These are phyloP conservation scores for bread wheat (Triticum aestivum) DNA, from an alignment of 176 grass and related monocot species.

Conservation along the genomic window IWGSC_CS_RefSeq_v2.1 NC_057808.1:370885313-370885812, in stretches of 20 bases:
- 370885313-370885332: not conserved
- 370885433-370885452: not conserved
- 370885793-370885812: too few species aligned
- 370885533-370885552: not conserved
- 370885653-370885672: not conserved
- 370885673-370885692: not conserved
- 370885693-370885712: not conserved
- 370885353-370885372: not conserved
- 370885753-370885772: too few species aligned
- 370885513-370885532: not conserved
- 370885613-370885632: not conserved
- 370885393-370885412: not conserved
- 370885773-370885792: too few species aligned
- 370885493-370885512: not conserved
- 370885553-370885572: not conserved
- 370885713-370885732: not conserved
- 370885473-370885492: not conserved
- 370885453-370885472: not conserved
- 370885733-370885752: not conserved
- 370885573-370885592: not conserved
- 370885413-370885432: not conserved
- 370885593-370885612: not conserved
- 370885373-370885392: not conserved
- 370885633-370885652: not conserved
- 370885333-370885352: not conserved